Base-by-base conservation (phyloP, 495 filamentous ascomycete genomes). In the Echria macrotheca region DNA sequence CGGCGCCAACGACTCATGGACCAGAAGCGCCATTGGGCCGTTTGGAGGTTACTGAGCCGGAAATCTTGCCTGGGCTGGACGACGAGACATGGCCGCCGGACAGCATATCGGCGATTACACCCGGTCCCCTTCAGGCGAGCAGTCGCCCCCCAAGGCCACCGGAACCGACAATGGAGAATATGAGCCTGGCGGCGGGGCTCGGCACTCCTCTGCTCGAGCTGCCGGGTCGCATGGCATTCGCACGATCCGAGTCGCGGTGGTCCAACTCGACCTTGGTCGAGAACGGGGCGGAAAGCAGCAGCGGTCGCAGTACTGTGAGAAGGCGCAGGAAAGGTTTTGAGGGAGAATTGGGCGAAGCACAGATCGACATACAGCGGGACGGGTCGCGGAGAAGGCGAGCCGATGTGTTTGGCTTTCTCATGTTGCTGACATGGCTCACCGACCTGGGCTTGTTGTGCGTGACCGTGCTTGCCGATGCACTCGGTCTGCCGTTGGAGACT, bases 231-330 rank as follows among this genome's bases (percentile, higher is more conserved):
- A n/a, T 21, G 23, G 11, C 38, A 12, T 44, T 17, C 14, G n/a
- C 11, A 21, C 24, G 41, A 19, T 44, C 41, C 5, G 15, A 35
- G 5, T 51, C 47, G 29, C 24, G 18, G 21, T 24, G 23, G 9
- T 44, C 41, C 10, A 21, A 44, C 10, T 22, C 41, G 25, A 26
- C 41, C 15, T 9, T 44, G 41, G 41, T 44, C 3, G 41, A 44
- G n/a, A 44, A 44, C 4, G 24, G 41, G 23, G 41, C 18, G 8
- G 41, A 31, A 29, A 44, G 3, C 3, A 15, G 22, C 9, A 44
- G 41, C 17, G 23, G 41, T 8, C 8, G 1, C 7, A 41, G 7
- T 5, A 2, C 37, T 6, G 21, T 12, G 17, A 11, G 8, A 21
- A 41, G 19, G 11, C 7, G 15, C 7, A 37, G 15, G 33, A 37